phyloP scores from a whole-genome alignment of 768 basidiomycete genomes.

The Trichaptum fuscoviolaceum region DNA sequence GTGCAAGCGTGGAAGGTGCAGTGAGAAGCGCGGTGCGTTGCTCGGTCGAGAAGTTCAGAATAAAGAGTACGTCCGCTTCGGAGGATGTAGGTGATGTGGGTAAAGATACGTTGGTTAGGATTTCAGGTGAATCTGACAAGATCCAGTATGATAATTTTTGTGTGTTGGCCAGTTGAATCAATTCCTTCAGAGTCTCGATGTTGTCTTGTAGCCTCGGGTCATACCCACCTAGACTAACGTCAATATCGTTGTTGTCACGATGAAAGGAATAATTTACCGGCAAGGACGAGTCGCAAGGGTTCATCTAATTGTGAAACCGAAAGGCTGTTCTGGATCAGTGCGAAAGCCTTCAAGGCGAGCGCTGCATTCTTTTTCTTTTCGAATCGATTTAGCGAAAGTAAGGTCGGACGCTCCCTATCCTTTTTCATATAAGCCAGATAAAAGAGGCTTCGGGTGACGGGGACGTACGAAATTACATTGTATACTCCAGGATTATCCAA shows the following conservation, averaged over 20 bases:
- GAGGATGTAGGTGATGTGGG: constrained; percentile 32
- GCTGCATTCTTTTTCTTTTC: constrained; percentile 91
- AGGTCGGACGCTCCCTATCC: constrained; percentile 56
- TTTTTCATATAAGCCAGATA: constrained; percentile 7
- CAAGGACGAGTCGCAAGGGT: constrained; percentile 67
- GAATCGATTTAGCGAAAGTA: constrained; percentile 90
- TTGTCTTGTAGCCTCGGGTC: constrained; percentile 88
- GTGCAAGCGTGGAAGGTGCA: constrained; percentile 56
- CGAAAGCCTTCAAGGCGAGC: constrained; percentile 78
- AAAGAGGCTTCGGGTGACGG: constrained; percentile 6
- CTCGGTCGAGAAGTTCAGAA: constrained; percentile 84
- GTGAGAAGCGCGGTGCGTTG: constrained; percentile 82
- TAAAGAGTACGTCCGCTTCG: constrained; percentile 68
- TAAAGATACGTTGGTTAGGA: constrained; percentile 26
- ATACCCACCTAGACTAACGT: constrained; percentile 63
- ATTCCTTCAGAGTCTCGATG: constrained; percentile 53
- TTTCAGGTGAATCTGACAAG: constrained; percentile 37
- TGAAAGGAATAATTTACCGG: constrained; percentile 41
- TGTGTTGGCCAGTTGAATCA: constrained; percentile 54
- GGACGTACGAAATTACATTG: constrained; percentile 53
- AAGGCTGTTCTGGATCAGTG: constrained; percentile 38
- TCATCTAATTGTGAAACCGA: constrained; percentile 16
- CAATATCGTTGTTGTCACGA: not conserved
- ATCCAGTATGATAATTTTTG: constrained; percentile 56
- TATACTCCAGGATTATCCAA: constrained; percentile 43